phyloP scores from a whole-genome alignment of 1,284 basidiomycete genomes.

The Taiwanofungus camphoratus region DNA sequence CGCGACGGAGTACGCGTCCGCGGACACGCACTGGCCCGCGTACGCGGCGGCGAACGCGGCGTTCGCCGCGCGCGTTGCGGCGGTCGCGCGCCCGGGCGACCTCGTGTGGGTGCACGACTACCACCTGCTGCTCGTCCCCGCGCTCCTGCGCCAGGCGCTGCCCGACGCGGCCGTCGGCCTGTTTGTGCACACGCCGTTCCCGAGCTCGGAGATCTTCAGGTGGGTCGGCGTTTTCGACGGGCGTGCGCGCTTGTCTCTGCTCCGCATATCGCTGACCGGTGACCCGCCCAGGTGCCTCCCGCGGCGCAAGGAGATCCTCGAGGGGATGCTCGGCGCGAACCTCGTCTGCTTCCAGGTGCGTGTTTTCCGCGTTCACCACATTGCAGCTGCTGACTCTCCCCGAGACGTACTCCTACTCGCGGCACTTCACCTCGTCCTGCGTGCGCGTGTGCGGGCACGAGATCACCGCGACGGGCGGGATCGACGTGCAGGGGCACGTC shows the following conservation, averaged over 20 bases:
- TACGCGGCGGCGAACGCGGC: slow-evolving; percentile 85
- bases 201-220: slow-evolving; percentile 95
- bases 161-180: slow-evolving; percentile 84
- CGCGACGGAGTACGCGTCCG: slow-evolving; percentile 70
- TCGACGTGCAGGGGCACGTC: slow-evolving; percentile 87
- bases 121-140: slow-evolving; percentile 88
- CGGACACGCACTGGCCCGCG: slow-evolving; percentile 82
- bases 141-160: slow-evolving; percentile 74
- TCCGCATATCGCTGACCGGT: slow-evolving; percentile 7
- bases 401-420: slow-evolving; percentile 92
- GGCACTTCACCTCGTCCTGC: slow-evolving; percentile 93
- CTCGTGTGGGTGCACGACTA: slow-evolving; percentile 91
- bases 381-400: neutral
- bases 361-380: neutral
- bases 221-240: slow-evolving; percentile 35
- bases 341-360: slow-evolving; percentile 86
- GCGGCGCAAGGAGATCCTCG: slow-evolving; percentile 88
- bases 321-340: slow-evolving; percentile 98
- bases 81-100: slow-evolving; percentile 83
- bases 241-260: slow-evolving; percentile 2
- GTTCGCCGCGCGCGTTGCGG: slow-evolving; percentile 77
- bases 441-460: slow-evolving; percentile 97
- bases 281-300: slow-evolving; percentile 15
- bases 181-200: slow-evolving; percentile 97
- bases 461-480: slow-evolving; percentile 64